Conservation (phyloP, 2,329 filamentous ascomycete species). For the Pestalotiopsis sp. region DNA sequence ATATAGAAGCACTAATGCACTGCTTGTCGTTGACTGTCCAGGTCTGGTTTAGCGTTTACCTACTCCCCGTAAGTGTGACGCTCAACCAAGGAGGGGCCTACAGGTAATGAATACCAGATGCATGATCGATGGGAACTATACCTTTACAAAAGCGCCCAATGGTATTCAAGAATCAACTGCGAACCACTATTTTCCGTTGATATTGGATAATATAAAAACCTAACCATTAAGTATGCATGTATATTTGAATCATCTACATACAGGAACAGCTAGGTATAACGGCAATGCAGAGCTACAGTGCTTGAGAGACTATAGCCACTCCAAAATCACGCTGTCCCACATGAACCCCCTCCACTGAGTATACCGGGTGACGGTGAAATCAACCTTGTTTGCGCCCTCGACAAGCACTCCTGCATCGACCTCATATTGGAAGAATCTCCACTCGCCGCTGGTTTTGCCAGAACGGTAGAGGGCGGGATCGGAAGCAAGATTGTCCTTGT, state of each 20-base stretch:
- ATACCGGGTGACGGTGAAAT: conserved; percentile 23
- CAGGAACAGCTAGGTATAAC: too few species aligned
- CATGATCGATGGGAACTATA: too few species aligned
- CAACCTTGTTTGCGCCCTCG: conserved; percentile 25
- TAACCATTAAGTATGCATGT: too few species aligned
- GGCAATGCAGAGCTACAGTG: too few species aligned
- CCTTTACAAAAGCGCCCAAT: too few species aligned
- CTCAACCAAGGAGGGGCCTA: not conserved
- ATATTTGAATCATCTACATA: too few species aligned
- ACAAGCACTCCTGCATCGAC: conserved; percentile 21
- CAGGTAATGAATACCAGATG: too few species aligned
- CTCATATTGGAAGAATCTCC: conserved; percentile 45
- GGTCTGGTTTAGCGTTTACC: not conserved
- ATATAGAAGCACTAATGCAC: not conserved
- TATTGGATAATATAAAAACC: too few species aligned
- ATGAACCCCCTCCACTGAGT: conserved; percentile 30
- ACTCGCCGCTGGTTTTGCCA: conserved; percentile 49
- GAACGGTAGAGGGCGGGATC: conserved; percentile 50
- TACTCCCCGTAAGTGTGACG: not conserved
- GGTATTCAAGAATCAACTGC: too few species aligned
- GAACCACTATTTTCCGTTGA: too few species aligned
- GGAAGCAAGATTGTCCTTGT: conserved; percentile 34
- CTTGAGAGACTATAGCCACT: conserved; percentile 23
- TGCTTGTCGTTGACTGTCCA: not conserved
- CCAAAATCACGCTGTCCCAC: conserved; percentile 30